These are phyloP conservation scores for Cicer arietinum DNA, from an alignment of 306 rosid genomes.

Conservation along the genomic window DNA sequence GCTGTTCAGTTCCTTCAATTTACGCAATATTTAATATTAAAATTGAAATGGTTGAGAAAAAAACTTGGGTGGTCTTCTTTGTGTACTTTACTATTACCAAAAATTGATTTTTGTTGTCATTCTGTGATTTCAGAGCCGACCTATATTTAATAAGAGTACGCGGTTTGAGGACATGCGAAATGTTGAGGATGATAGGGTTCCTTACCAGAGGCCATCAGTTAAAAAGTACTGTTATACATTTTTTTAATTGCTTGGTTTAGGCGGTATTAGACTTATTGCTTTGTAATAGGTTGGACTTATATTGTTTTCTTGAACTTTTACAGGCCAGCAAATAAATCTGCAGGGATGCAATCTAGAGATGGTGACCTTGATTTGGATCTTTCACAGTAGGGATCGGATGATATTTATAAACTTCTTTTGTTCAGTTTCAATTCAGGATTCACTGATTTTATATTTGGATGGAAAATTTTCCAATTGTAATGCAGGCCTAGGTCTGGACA, in stretches of 20 bases:
- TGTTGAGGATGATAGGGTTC: constrained; percentile 78
- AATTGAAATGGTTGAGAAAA: not conserved
- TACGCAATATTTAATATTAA: not conserved
- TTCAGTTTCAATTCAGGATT: constrained; percentile 12
- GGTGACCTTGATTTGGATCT: constrained; percentile 93
- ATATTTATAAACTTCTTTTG: constrained; percentile 5
- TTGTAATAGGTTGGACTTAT: constrained; percentile 21
- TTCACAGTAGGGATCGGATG: constrained; percentile 68
- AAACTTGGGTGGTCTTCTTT: not conserved
- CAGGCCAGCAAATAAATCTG: constrained; percentile 75
- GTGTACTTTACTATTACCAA: constrained; percentile 7
- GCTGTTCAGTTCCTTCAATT: constrained; percentile 1
- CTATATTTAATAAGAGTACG: constrained; percentile 91
- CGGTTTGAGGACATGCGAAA: constrained; percentile 95
- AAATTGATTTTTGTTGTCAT: not conserved
- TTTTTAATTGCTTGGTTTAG: not conserved
- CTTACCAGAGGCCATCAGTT: constrained; percentile 71
- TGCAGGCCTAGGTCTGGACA: constrained; percentile 88
- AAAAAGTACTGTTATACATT: constrained; percentile 63
- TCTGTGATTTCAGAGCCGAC: constrained; percentile 79
- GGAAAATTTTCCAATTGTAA: constrained; percentile 34
- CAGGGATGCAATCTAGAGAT: constrained; percentile 91
- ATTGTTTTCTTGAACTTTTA: constrained; percentile 37
- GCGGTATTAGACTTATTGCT: not conserved
- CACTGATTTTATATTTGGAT: constrained; percentile 25